Percentiles rank a stretch among this genome's conserved stretches.
Evolutionary conservation across 176 grass and related monocot genomes (phyloP).

Genomic region (Triticum aestivum): DNA sequence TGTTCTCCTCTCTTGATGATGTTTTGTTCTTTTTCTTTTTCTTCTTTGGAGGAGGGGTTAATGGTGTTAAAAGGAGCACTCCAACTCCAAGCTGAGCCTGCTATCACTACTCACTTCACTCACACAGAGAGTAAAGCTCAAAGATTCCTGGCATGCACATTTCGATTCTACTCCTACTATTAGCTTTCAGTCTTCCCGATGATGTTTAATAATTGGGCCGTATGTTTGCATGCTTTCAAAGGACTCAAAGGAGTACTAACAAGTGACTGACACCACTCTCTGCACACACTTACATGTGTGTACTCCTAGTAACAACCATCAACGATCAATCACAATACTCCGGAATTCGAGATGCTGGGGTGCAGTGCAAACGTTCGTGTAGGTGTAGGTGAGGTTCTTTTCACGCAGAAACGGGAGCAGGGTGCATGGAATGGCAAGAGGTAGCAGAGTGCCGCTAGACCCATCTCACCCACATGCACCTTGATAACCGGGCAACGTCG

Average conservation of each 20-base stretch:
- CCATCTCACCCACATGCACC: background rate
- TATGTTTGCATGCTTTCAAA: background rate
- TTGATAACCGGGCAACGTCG: background rate
- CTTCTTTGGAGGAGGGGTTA: slow-evolving; percentile 39
- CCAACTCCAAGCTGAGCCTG: background rate
- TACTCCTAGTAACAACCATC: background rate
- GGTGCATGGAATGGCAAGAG: background rate
- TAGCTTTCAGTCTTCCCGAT: slow-evolving; percentile 35
- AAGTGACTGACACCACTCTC: no score
- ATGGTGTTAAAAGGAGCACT: slow-evolving; percentile 63
- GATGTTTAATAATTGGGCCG: background rate
- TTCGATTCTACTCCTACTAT: background rate
- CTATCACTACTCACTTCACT: no score
- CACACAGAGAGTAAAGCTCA: slow-evolving; percentile 51
- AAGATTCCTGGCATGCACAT: slow-evolving; percentile 19
- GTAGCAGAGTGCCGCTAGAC: background rate
- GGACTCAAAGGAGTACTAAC: background rate
- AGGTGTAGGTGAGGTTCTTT: background rate
- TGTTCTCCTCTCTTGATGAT: slow-evolving; percentile 20
- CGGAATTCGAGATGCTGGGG: background rate
- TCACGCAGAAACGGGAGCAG: background rate
- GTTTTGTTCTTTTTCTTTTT: slow-evolving; percentile 27
- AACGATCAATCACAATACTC: slow-evolving; percentile 1
- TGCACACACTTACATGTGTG: background rate
- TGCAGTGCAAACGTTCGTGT: background rate